phyloP scores from a whole-genome alignment of 257 asterid genomes.

The Agastache rugosa region DNA sequence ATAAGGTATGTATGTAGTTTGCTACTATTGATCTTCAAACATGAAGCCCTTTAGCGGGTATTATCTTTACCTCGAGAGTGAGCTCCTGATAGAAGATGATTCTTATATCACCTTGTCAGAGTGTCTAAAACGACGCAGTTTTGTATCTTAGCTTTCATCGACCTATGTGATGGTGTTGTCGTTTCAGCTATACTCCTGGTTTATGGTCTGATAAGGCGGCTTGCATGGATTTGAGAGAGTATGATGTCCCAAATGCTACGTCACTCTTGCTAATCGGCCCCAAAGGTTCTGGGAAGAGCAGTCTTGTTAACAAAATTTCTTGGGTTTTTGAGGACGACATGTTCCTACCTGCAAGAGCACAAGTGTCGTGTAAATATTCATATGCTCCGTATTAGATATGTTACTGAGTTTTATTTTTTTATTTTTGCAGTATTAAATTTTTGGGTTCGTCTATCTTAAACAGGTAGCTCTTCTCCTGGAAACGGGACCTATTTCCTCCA shows the following conservation, averaged over 20 bases:
- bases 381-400: background rate
- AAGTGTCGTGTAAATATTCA: constrained; percentile 59
- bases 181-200: constrained; percentile 80
- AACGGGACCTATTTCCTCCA: constrained; percentile 73
- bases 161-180: constrained; percentile 18
- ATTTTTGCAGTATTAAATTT: constrained; percentile 12
- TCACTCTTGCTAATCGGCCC: constrained; percentile 75
- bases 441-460: constrained; percentile 6
- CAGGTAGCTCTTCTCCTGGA: constrained; percentile 56
- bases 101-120: background rate
- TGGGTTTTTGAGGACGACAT: constrained; percentile 50
- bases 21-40: background rate
- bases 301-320: constrained; percentile 79
- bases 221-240: constrained; percentile 39
- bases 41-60: background rate
- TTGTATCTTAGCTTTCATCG: constrained; percentile 1
- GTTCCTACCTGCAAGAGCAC: constrained; percentile 70
- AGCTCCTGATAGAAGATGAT: background rate
- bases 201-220: constrained; percentile 58
- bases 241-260: constrained; percentile 52
- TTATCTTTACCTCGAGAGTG: background rate
- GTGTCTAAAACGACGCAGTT: background rate
- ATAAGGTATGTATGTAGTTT: background rate
- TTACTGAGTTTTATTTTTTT: background rate
- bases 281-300: constrained; percentile 85